Percentiles rank a stretch among this genome's conserved stretches.
Evolutionary conservation across 2,329 filamentous ascomycete species (phyloP).

Genomic region (Samsoniella hepiali): DNA sequence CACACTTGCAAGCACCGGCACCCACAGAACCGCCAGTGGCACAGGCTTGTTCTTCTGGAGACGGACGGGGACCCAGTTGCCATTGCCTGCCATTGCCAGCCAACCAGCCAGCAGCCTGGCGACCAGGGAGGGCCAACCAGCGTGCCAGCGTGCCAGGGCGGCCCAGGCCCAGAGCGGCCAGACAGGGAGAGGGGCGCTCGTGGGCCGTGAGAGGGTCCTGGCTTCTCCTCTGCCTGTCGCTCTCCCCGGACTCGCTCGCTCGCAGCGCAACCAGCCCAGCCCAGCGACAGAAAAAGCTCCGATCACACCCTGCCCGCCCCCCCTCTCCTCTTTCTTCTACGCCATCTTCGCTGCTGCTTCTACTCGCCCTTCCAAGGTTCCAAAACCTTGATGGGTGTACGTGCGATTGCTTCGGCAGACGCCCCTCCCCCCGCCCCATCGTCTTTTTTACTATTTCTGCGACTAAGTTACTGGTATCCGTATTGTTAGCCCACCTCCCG

Average conservation of each 20-base stretch:
- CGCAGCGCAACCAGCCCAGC: neutral
- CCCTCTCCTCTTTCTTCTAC: neutral
- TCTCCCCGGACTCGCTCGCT: conserved; percentile 12
- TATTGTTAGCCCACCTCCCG: neutral
- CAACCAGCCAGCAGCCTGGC: neutral
- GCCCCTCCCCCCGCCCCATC: neutral
- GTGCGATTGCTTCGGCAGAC: conserved; percentile 4
- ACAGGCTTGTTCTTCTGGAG: neutral
- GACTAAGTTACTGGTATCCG: neutral
- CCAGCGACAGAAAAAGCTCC: conserved; percentile 16
- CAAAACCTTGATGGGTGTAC: conserved; percentile 14
- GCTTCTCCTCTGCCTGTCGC: conserved; percentile 6
- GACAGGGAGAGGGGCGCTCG: neutral
- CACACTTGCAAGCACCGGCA: no score
- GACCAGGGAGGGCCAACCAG: neutral
- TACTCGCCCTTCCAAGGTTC: conserved; percentile 2
- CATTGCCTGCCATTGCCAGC: neutral
- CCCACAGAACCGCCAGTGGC: no score
- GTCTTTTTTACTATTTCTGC: neutral
- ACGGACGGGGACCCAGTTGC: neutral
- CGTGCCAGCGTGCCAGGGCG: no score
- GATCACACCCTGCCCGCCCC: conserved; percentile 4
- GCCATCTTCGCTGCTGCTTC: neutral
- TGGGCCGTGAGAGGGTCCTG: neutral
- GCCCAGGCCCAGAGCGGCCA: neutral